Base-by-base conservation (phyloP, 331 rosid species). In the Quercus tomentella region DNA sequence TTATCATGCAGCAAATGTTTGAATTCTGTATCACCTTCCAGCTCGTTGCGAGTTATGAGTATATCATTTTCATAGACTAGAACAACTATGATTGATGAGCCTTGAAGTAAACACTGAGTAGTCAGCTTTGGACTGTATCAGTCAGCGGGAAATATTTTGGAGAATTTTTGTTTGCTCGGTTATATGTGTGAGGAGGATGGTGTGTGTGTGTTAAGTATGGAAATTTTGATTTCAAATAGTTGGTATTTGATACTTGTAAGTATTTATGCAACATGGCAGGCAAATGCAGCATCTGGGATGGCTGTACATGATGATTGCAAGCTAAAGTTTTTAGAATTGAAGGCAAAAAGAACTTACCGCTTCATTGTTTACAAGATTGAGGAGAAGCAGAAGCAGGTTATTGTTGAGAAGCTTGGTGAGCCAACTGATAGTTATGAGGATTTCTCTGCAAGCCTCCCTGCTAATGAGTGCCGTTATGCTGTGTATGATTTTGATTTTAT, bases 261-360 rank as follows among this genome's bases (percentile, higher is more conserved):
- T 61, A 3, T 73, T 55, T 15, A 10, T 52, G 30, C 30, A 22
- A 41, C 70, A 52, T 15, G n/a, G 17, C 43, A 85, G 88, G 88
- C 86, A n/a, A 85, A 85, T 7, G 86, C 88, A 49, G 80, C 84
- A 23, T 85, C 88, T 1, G 88, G 88, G 67, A 85, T 85, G 85
- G 88, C 86, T 41, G 81, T 85, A 67, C 86, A 85, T 5, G 88
- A 71, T 58, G 88, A 85, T 25, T 85, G 88, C 72, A 85, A 85
- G 79, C 76, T 82, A 15, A 85, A 72, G 79, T 85, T 85, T 57
- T 41, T 85, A 35, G 88, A 85, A 11, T 62, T 85, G 56, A 85
- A 85, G 83, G 73, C 83, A 9, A 85, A 82, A 57, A 76, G 88
- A 75, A 78, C 83, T 18, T 78, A 81, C 83, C 88, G 88, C 35